Evolutionary conservation across 129 eudicot species (phyloP).

Genomic region (Dittrichia graveolens): DNA sequence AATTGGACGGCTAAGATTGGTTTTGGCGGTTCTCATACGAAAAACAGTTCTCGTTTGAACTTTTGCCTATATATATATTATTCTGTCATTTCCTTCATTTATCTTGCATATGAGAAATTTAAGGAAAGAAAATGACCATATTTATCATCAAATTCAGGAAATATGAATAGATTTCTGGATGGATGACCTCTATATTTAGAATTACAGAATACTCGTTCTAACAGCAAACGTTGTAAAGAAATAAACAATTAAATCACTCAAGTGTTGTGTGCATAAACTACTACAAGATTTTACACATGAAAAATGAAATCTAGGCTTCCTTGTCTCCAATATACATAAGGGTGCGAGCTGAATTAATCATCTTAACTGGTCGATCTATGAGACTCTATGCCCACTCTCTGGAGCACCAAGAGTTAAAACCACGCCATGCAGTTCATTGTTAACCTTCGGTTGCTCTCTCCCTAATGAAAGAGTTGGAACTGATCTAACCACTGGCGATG

Average conservation of each 20-base stretch:
- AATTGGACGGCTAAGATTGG: too few species aligned
- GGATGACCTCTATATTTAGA: background rate
- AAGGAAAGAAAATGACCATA: background rate
- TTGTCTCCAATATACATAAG: conserved; percentile 33
- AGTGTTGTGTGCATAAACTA: conserved; percentile 26
- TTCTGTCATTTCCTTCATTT: background rate
- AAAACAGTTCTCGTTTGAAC: too few species aligned
- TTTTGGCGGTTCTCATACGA: too few species aligned
- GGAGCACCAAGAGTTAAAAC: conserved; percentile 86
- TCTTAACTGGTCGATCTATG: conserved; percentile 1
- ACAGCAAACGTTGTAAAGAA: conserved; percentile 21
- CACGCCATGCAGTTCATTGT: conserved; percentile 77
- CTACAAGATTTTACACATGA: conserved; percentile 29
- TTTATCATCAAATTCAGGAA: conserved; percentile 2
- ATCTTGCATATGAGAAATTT: background rate
- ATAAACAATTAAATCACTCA: conserved; percentile 22
- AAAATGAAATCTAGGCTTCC: conserved; percentile 21
- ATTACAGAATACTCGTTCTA: conserved; percentile 23
- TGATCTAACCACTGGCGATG: conserved; percentile 36
- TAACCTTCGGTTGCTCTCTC: conserved; percentile 40
- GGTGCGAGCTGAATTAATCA: background rate
- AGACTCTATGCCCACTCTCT: conserved; percentile 42
- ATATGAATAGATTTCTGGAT: background rate
- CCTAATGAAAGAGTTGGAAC: conserved; percentile 29
- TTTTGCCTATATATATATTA: too few species aligned